Percentiles rank a stretch among this genome's conserved stretches.
Evolutionary conservation across 2,329 filamentous ascomycete genomes (phyloP).

Genomic region (Apiospora aurea): DNA sequence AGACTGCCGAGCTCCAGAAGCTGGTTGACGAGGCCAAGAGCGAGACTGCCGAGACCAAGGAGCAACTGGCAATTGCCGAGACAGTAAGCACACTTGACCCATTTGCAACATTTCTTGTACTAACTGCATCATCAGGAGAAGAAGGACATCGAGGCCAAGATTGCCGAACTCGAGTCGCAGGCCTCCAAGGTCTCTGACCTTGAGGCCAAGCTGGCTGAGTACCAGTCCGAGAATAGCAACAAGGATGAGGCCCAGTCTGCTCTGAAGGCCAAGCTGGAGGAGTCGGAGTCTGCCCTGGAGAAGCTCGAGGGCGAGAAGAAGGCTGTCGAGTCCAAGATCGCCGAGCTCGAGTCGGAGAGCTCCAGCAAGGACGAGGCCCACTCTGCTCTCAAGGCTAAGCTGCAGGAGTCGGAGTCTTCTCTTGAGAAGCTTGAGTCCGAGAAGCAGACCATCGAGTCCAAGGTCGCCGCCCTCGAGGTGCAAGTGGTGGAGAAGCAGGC

Average conservation of each 20-base stretch:
- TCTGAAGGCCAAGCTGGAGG: slow-evolving; percentile 31
- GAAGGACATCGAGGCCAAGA: slow-evolving; percentile 35
- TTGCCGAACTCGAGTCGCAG: slow-evolving; percentile 36
- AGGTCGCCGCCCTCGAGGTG: slow-evolving; percentile 36
- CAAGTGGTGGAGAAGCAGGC: slow-evolving; percentile 24
- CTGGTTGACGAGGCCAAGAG: slow-evolving; percentile 45
- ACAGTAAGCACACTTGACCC: slow-evolving; percentile 36
- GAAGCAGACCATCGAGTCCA: slow-evolving; percentile 33
- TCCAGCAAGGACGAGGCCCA: slow-evolving; percentile 34
- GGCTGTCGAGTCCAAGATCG: slow-evolving; percentile 36
- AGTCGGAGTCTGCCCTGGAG: slow-evolving; percentile 32
- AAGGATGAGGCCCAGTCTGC: slow-evolving; percentile 34
- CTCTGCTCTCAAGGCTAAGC: slow-evolving; percentile 33
- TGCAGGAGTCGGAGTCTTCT: slow-evolving; percentile 27
- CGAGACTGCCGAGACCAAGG: slow-evolving; percentile 46
- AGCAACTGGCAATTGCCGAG: slow-evolving; percentile 44
- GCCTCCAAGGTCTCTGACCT: slow-evolving; percentile 30
- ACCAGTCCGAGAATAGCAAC: slow-evolving; percentile 34
- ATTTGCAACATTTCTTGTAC: neutral
- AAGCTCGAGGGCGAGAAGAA: slow-evolving; percentile 38
- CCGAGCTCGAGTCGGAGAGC: slow-evolving; percentile 35
- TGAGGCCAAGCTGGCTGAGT: slow-evolving; percentile 35
- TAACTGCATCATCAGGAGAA: slow-evolving; percentile 35
- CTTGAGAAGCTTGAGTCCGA: slow-evolving; percentile 39
- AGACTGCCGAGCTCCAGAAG: slow-evolving; percentile 41